These are phyloP conservation scores for Pythium chondricola DNA, from an alignment of 352 stramenopile genomes.

Conservation along the genomic window DNA sequence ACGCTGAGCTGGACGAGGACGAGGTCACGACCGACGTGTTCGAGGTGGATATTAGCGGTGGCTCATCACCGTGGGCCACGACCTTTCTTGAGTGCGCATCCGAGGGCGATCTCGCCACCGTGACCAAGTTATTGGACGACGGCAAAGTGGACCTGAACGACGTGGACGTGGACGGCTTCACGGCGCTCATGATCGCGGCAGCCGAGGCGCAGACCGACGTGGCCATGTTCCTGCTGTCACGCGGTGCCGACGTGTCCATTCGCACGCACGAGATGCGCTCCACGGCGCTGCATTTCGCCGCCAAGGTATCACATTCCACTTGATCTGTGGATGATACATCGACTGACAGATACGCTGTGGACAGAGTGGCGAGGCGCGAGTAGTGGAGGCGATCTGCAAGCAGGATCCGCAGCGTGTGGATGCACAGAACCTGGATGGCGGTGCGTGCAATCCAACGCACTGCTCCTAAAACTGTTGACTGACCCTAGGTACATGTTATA, in stretches of 20 bases:
- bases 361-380: constrained; percentile 57
- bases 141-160: constrained; percentile 53
- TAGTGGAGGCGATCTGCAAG: constrained; percentile 66
- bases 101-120: constrained; percentile 56
- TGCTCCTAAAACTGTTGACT: background rate
- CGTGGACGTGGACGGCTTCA: constrained; percentile 81
- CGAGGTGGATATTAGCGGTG: constrained; percentile 48
- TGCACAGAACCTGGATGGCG: constrained; percentile 61
- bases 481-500: background rate
- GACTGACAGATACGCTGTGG: background rate
- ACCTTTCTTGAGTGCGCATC: constrained; percentile 69
- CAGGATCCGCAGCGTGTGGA: constrained; percentile 51
- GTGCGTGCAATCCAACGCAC: constrained; percentile 13
- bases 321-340: background rate
- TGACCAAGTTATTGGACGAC: constrained; percentile 57
- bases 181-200: constrained; percentile 76
- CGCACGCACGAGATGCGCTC: constrained; percentile 71
- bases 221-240: constrained; percentile 45
- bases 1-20: constrained; percentile 30
- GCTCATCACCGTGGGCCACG: constrained; percentile 46
- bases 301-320: constrained; percentile 37
- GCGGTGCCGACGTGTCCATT: constrained; percentile 51
- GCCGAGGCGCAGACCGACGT: constrained; percentile 62
- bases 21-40: constrained; percentile 62
- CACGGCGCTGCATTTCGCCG: constrained; percentile 72